Evolutionary conservation across 805 yeast species (phyloP).

Genomic region (Ogataea neopini): DNA sequence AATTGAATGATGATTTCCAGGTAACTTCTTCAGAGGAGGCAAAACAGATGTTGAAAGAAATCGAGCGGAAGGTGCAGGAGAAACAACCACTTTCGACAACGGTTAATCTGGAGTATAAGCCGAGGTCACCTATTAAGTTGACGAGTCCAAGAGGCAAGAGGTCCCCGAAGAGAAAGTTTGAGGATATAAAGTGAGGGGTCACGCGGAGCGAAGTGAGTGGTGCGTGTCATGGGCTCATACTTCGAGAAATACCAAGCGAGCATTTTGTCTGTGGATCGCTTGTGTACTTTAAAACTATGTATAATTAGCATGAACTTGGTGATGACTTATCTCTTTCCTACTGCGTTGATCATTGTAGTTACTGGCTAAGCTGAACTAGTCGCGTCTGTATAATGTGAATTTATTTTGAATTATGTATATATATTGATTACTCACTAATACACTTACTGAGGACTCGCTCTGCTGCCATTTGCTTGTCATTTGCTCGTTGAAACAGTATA

Average conservation of each 20-base stretch:
- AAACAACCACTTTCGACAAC: not conserved
- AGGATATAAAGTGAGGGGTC: not conserved
- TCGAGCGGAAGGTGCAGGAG: not conserved
- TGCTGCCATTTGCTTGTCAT: not conserved
- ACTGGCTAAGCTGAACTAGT: not conserved
- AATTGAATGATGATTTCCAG: not conserved
- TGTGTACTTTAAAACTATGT: not conserved
- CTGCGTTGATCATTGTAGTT: too few relatives aligned
- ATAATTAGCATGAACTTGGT: not conserved
- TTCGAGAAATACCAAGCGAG: too few relatives aligned
- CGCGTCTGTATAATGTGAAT: not conserved
- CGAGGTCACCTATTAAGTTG: not conserved
- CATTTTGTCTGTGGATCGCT: not conserved
- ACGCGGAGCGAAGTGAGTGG: too few relatives aligned
- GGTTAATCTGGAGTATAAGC: not conserved
- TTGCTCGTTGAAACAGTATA: too few relatives aligned
- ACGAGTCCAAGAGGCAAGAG: not conserved
- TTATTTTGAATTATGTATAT: not conserved
- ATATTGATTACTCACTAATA: not conserved
- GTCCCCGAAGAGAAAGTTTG: not conserved
- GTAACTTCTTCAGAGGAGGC: slow-evolving; percentile 2
- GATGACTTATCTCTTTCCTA: too few relatives aligned
- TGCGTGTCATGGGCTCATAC: too few relatives aligned
- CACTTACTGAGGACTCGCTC: too few relatives aligned
- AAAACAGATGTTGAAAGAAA: slow-evolving; percentile 3